Evolutionary conservation across 2,329 filamentous ascomycete genomes (phyloP).

Genomic region (Epichloe sibirici): DNA sequence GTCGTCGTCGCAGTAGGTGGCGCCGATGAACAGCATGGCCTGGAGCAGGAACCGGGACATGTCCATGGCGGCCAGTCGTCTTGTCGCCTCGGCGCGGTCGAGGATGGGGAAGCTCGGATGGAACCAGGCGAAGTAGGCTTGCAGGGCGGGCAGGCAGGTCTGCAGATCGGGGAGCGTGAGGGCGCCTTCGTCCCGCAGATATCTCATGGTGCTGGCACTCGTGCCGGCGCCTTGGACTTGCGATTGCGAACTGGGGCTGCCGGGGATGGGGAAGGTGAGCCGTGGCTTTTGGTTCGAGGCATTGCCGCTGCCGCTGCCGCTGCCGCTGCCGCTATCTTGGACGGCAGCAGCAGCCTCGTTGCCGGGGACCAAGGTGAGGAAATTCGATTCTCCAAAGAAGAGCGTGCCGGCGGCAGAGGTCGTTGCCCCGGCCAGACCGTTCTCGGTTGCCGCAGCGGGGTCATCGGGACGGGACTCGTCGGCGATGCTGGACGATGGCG

Average conservation of each 20-base stretch:
- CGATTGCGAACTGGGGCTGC: conserved; percentile 14
- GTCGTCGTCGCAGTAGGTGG: conserved; percentile 37
- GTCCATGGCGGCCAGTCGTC: conserved; percentile 24
- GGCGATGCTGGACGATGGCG: conserved; percentile 3
- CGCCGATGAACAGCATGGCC: conserved; percentile 41
- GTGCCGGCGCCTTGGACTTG: conserved; percentile 21
- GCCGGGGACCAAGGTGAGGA: conserved; percentile 23
- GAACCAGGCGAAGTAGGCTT: conserved; percentile 44
- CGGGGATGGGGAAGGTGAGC: conserved; percentile 19
- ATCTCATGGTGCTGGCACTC: conserved; percentile 34
- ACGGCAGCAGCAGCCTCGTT: conserved; percentile 6
- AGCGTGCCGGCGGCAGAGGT: conserved; percentile 15
- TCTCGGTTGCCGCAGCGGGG: conserved; percentile 1
- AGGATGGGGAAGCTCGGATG: conserved; percentile 44
- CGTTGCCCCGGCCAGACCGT: conserved; percentile 4
- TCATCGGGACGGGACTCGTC: not conserved
- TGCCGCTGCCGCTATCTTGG: not conserved
- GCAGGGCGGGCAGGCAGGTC: conserved; percentile 29
- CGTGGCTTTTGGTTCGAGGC: conserved; percentile 11
- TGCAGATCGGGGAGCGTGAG: conserved; percentile 32
- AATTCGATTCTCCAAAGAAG: conserved; percentile 28
- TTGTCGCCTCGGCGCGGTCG: conserved; percentile 31
- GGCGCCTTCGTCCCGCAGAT: conserved; percentile 31
- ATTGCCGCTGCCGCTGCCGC: not conserved
- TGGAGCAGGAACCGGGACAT: conserved; percentile 39